phyloP scores from a whole-genome alignment of 2,329 filamentous ascomycete genomes.

The Stachybotrys elegans region DNA sequence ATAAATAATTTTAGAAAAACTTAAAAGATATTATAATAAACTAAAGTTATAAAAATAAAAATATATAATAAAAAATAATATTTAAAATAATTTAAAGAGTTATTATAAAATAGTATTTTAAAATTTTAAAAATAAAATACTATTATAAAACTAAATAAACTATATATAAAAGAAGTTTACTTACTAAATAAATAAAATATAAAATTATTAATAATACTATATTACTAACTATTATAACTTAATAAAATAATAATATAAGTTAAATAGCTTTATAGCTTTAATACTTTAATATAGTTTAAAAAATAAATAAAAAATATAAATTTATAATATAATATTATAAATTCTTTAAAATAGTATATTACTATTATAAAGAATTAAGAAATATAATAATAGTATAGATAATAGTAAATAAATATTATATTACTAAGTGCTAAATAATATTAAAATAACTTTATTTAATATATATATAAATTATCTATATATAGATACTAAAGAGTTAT shows the following conservation, averaged over 20 bases:
- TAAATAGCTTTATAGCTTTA: not conserved
- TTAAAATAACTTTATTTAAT: too few species aligned
- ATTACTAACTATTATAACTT: too few species aligned
- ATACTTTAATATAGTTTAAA: not conserved
- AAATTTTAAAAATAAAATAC: not conserved
- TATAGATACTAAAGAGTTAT: not conserved
- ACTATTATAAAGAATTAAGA: not conserved
- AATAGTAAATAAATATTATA: not conserved
- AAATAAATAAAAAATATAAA: not conserved
- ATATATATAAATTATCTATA: not conserved
- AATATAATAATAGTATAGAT: too few species aligned
- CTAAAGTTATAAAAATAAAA: not conserved
- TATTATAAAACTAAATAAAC: too few species aligned
- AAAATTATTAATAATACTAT: not conserved
- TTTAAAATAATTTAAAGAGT: not conserved
- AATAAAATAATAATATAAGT: not conserved
- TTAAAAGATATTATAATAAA: not conserved
- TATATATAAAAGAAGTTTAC: too few species aligned
- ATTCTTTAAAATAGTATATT: not conserved
- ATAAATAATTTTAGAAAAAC: too few species aligned
- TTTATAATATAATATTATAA: not conserved
- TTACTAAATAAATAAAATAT: too few species aligned
- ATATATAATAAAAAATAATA: not conserved
- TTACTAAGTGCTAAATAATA: not conserved
- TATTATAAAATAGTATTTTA: not conserved